Percentiles rank a stretch among this genome's conserved stretches.
Conservation (phyloP, 495 filamentous ascomycete species). For the Staphylotrichum longicolle region DNA sequence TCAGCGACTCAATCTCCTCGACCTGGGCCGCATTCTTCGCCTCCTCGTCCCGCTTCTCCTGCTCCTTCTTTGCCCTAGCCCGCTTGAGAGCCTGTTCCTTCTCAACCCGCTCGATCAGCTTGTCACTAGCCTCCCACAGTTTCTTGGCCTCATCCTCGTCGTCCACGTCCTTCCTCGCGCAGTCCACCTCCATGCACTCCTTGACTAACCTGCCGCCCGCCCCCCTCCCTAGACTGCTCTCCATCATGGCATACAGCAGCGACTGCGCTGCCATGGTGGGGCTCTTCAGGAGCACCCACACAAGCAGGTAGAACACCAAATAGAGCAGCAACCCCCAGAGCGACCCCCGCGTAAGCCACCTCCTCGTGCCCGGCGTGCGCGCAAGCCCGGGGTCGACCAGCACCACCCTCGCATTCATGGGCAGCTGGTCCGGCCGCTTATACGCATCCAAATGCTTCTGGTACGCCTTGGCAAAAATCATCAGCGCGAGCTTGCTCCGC, state of each 20-base stretch:
- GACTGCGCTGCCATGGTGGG: constrained; percentile 80
- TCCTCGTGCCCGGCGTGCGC: constrained; percentile 80
- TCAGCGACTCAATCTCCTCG: constrained; percentile 45
- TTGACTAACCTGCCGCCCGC: constrained; percentile 72
- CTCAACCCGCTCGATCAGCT: constrained; percentile 77
- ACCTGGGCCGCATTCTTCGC: constrained; percentile 39
- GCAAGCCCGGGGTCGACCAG: constrained; percentile 81
- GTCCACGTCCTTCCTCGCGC: constrained; percentile 66
- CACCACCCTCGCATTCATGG: constrained; percentile 75
- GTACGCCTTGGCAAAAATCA: constrained; percentile 81
- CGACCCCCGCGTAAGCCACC: constrained; percentile 81
- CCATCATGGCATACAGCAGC: constrained; percentile 82
- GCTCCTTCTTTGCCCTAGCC: constrained; percentile 53
- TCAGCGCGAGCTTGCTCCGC: constrained; percentile 83
- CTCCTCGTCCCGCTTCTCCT: constrained; percentile 42
- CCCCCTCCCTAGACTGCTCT: constrained; percentile 60
- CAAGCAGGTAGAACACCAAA: constrained; percentile 69
- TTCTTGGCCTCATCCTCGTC: constrained; percentile 76
- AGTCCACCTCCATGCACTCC: constrained; percentile 77
- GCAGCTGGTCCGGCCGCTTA: constrained; percentile 74
- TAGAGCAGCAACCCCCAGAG: constrained; percentile 81
- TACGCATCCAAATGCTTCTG: constrained; percentile 84
- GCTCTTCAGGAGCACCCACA: constrained; percentile 87
- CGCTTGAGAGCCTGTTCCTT: constrained; percentile 80
- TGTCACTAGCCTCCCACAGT: constrained; percentile 86